Evolutionary conservation across 345 rosid species (phyloP), one percentile per base, ranked within the genome.

Genomic region (Camelina sativa): DNA sequence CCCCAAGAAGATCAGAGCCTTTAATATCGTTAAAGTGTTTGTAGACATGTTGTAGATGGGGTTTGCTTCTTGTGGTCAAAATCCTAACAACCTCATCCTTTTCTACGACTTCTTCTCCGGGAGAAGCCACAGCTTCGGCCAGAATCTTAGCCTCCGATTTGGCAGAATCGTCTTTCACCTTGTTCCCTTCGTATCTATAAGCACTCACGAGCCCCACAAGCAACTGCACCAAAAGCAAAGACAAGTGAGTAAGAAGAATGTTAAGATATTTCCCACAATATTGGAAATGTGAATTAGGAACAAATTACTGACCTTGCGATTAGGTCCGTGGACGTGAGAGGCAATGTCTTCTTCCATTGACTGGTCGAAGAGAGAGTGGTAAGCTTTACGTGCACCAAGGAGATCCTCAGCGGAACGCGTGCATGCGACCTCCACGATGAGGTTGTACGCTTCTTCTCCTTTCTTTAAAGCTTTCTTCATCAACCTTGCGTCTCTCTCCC

Each of bases 401-500:
- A 95, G 84, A 65, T 89, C 91, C 3, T 89, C 85, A 0, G 99
- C 80, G 25, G 99, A 84, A 68, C 97, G 83, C 2, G 96, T 87
- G 78, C 97, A 88, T 5, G 99, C 86, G 4, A 90, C 80, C 84
- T 95, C 97, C 7, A 85, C 89, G 2, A 90, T 86, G 58, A 85
- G 75, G 50, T 76, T 81, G 69, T 86, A 86, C 5, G 82, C 70
- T 15, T 83, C 71, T 11, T 86, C 78, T 2, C 89, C 91, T 56
- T 86, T 83, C 30, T 11, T 75, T 65, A 95, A 75, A 11, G 97
- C 87, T 55, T 89, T 87, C 72, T 85, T 83, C 44, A 89, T 34
- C 81, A 89, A 68, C 60, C 97, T 89, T 1, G 99, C 99, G 65
- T 92, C 99, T 76, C 97, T 90, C 81, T 95, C 97, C 97, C 97